Evolutionary conservation across 2,329 filamentous ascomycete genomes (phyloP).

Genomic region (Aspergillus fischeri): DNA sequence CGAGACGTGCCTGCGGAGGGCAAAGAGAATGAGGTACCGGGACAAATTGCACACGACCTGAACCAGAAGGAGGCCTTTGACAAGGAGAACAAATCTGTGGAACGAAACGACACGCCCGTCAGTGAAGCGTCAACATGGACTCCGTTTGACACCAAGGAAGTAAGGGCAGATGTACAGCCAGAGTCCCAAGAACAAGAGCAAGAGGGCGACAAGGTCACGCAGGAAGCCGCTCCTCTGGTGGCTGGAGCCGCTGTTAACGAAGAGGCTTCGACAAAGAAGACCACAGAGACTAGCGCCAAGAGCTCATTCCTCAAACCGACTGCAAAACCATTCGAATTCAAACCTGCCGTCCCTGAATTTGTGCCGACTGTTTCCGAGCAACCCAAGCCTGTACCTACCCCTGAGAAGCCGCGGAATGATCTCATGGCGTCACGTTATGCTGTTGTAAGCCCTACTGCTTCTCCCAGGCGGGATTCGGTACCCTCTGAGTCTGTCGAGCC

Average conservation of each 20-base stretch:
- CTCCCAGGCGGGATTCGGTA: slow-evolving; percentile 16
- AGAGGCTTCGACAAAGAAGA: slow-evolving; percentile 15
- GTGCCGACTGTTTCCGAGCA: slow-evolving; percentile 17
- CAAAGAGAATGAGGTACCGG: slow-evolving; percentile 34
- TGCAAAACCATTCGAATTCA: slow-evolving; percentile 63
- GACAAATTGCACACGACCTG: slow-evolving; percentile 34
- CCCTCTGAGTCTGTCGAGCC: slow-evolving; percentile 10
- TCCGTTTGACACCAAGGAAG: slow-evolving; percentile 58
- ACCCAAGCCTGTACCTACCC: slow-evolving; percentile 5
- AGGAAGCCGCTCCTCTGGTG: neutral
- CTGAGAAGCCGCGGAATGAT: slow-evolving; percentile 20
- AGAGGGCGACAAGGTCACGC: slow-evolving; percentile 3
- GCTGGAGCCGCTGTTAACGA: slow-evolving; percentile 4
- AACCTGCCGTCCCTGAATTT: slow-evolving; percentile 30
- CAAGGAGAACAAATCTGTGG: slow-evolving; percentile 31
- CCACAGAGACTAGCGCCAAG: slow-evolving; percentile 23
- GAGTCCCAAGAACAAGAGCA: slow-evolving; percentile 33
- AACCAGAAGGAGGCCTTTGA: slow-evolving; percentile 34
- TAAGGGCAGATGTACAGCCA: slow-evolving; percentile 42
- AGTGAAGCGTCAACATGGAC: slow-evolving; percentile 49
- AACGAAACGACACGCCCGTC: slow-evolving; percentile 27
- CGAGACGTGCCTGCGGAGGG: slow-evolving; percentile 29
- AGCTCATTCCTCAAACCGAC: slow-evolving; percentile 64
- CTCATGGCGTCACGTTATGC: slow-evolving; percentile 36
- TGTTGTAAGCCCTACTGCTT: slow-evolving; percentile 21